These are phyloP conservation scores for Trypanosomatidae sp. DNA, from an alignment of 208 protist genomes.

Conservation along the genomic window DNA sequence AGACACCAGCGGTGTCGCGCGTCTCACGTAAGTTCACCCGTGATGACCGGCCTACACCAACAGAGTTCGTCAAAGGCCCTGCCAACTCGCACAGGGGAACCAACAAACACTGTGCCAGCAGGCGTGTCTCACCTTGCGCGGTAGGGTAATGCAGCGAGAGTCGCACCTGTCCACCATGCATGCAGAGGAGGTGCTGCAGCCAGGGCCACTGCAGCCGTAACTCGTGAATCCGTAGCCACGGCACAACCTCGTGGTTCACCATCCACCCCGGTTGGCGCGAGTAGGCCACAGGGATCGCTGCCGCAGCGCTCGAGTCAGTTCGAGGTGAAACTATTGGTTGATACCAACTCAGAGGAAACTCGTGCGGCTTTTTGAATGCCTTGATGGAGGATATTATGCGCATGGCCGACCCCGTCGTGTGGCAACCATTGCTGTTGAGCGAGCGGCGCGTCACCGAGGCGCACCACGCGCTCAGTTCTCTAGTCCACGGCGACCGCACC, in stretches of 20 bases:
- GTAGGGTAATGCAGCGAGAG: conserved; percentile 2
- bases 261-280: conserved; percentile 9
- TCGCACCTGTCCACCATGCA: conserved; percentile 28
- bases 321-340: neutral
- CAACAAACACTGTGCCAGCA: conserved; percentile 10
- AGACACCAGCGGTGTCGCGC: neutral
- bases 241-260: conserved; percentile 17
- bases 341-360: conserved; percentile 6
- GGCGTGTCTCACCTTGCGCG: neutral
- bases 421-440: neutral
- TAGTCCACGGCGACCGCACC: neutral
- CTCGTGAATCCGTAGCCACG: conserved; percentile 21
- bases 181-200: conserved; percentile 29
- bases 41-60: neutral
- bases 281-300: neutral
- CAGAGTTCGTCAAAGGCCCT: neutral
- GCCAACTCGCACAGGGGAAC: conserved; percentile 11
- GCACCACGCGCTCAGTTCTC: neutral
- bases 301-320: neutral
- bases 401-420: neutral
- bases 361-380: neutral
- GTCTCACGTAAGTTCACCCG: neutral
- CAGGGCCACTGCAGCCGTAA: conserved; percentile 31
- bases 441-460: conserved; percentile 4
- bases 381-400: neutral